phyloP scores from a whole-genome alignment of 148 eudicot genomes.

The Amaranthus cruentus region DNA sequence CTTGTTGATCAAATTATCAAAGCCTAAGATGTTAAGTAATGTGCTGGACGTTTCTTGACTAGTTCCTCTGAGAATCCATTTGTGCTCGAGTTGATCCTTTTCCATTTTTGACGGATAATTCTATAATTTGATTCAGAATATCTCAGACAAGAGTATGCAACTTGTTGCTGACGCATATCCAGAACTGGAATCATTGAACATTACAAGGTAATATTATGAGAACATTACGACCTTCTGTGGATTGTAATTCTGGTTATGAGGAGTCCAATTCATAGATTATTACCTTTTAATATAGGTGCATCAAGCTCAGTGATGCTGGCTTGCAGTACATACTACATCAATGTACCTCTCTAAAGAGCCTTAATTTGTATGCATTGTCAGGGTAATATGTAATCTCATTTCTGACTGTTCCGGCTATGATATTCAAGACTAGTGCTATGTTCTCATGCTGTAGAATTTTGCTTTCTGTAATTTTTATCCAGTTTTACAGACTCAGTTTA shows the following conservation, averaged over 20 bases:
- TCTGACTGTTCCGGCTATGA: neutral
- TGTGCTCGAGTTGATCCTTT: neutral
- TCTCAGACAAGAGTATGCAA: slow-evolving; percentile 70
- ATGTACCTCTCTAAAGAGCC: slow-evolving; percentile 59
- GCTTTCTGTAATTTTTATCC: slow-evolving; percentile 15
- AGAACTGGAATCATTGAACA: slow-evolving; percentile 57
- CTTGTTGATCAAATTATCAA: neutral
- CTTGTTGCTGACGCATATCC: slow-evolving; percentile 56
- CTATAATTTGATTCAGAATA: slow-evolving; percentile 39
- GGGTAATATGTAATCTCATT: slow-evolving; percentile 34
- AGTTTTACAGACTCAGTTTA: slow-evolving; percentile 80
- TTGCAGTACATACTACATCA: slow-evolving; percentile 59
- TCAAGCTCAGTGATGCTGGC: slow-evolving; percentile 77
- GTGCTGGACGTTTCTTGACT: neutral
- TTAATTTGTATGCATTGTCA: slow-evolving; percentile 90
- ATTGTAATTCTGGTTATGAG: neutral
- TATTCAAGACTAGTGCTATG: neutral
- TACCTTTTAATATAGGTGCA: slow-evolving; percentile 52
- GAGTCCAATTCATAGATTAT: slow-evolving; percentile 3
- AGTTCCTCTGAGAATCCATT: neutral
- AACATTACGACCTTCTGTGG: slow-evolving; percentile 3
- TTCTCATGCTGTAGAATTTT: slow-evolving; percentile 7
- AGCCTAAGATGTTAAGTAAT: neutral
- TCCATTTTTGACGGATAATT: slow-evolving; percentile 10
- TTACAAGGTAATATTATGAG: slow-evolving; percentile 60